Evolutionary conservation across 2,329 filamentous ascomycete genomes (phyloP).

Genomic region (Paecilomyces dactylethromorphus): DNA sequence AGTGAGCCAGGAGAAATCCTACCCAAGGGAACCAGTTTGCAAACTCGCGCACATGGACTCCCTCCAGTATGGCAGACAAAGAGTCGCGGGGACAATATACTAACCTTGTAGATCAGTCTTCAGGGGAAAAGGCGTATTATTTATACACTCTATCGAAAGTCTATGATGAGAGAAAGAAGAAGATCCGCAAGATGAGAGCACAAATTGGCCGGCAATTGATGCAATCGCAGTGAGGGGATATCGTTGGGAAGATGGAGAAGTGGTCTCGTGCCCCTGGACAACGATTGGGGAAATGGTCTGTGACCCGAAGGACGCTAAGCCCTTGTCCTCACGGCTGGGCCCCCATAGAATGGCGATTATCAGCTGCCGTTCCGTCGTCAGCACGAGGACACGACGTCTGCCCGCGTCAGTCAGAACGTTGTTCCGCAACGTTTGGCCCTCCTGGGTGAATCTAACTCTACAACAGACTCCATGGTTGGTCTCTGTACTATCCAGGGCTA

Average conservation of each 20-base stretch:
- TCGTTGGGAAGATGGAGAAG: conserved; percentile 9
- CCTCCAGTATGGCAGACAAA: neutral
- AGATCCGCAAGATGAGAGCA: neutral
- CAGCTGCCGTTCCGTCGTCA: neutral
- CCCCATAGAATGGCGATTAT: neutral
- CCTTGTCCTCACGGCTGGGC: neutral
- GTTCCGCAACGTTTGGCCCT: too few species aligned
- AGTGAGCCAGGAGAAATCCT: neutral
- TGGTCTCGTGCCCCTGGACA: conserved; percentile 29
- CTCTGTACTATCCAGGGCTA: neutral
- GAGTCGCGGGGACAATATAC: neutral
- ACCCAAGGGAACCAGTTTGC: neutral
- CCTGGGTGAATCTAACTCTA: neutral
- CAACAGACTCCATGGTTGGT: neutral
- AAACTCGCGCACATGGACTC: neutral
- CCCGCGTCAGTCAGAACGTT: too few species aligned
- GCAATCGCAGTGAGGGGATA: conserved; percentile 3
- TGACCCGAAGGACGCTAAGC: neutral
- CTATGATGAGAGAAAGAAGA: neutral
- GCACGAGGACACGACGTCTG: neutral
- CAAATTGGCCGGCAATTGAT: conserved; percentile 12
- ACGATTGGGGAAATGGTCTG: conserved; percentile 16
- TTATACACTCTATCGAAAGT: neutral
- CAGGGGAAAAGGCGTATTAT: neutral
- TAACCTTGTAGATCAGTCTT: neutral